A percentile compares a stretch with the other conserved stretches of the same genome.
phyloP scores from a whole-genome alignment of 768 basidiomycete species.

The Pleurotus cornucopiae region DNA sequence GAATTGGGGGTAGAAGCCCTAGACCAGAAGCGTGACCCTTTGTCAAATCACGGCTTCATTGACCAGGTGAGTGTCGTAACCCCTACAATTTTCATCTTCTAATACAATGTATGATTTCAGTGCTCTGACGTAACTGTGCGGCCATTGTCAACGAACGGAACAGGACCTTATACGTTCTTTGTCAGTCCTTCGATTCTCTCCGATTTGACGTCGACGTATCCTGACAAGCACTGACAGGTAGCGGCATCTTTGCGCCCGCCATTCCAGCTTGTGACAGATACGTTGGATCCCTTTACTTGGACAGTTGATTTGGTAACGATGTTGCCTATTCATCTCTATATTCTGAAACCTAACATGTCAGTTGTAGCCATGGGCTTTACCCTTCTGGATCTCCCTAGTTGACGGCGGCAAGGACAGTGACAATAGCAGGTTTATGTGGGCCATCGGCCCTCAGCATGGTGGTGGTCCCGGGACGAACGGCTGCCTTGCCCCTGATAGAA shows the following conservation, averaged over 20 bases:
- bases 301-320: conserved; percentile 37
- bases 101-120: conserved; percentile 21
- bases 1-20: conserved; percentile 35
- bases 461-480: conserved; percentile 35
- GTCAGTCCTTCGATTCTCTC: conserved; percentile 26
- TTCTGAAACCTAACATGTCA: background rate
- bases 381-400: conserved; percentile 53
- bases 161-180: conserved; percentile 54
- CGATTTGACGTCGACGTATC: background rate
- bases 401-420: conserved; percentile 27
- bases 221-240: conserved; percentile 30
- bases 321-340: background rate
- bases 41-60: conserved; percentile 59
- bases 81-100: background rate
- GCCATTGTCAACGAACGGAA: conserved; percentile 43
- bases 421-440: conserved; percentile 41
- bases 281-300: conserved; percentile 48
- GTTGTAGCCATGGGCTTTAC: conserved; percentile 40
- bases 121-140: conserved; percentile 54
- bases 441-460: conserved; percentile 55
- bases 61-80: conserved; percentile 33
- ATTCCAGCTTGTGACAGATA: conserved; percentile 45
- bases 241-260: conserved; percentile 61
- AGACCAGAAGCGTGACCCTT: conserved; percentile 33
- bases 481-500: conserved; percentile 34